Percentiles rank a stretch among this genome's conserved stretches.
Conservation (phyloP, 495 filamentous ascomycete species). For the Astrothelium subdiscretum region DNA sequence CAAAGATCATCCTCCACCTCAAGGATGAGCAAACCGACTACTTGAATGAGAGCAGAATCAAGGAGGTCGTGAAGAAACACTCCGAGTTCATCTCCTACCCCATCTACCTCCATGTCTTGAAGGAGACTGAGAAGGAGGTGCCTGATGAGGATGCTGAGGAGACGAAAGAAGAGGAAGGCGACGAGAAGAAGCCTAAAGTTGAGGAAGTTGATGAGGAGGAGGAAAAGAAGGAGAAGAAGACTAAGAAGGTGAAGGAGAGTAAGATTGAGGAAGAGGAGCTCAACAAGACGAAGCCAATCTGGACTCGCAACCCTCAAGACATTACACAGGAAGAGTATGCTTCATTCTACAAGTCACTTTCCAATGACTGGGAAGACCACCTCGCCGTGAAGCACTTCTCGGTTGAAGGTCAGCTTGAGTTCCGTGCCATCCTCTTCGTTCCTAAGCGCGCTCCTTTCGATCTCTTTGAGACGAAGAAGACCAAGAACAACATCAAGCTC, state of each 20-base stretch:
- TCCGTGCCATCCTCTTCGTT: conserved; percentile 98
- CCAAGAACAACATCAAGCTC: conserved; percentile 99
- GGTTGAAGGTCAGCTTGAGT: conserved; percentile 99
- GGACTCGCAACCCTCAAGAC: conserved; percentile 94
- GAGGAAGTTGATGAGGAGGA: conserved; percentile 76
- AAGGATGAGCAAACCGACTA: conserved; percentile 99
- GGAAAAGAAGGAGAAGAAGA: conserved; percentile 80
- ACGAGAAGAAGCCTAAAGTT: conserved; percentile 73
- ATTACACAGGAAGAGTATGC: conserved; percentile 96
- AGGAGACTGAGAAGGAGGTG: conserved; percentile 98
- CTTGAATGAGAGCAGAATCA: conserved; percentile 97
- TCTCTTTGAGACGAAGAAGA: conserved; percentile 99
- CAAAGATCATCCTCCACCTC: conserved; percentile 94
- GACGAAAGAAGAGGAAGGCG: conserved; percentile 44
- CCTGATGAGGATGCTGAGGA: conserved; percentile 92
- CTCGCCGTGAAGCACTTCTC: conserved; percentile 99
- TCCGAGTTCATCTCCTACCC: conserved; percentile 99
- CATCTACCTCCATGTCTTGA: conserved; percentile 97
- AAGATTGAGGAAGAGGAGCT: conserved; percentile 98
- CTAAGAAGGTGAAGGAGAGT: conserved; percentile 98
- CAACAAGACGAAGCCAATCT: conserved; percentile 99
- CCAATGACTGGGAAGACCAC: conserved; percentile 99
- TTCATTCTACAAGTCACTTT: conserved; percentile 98
- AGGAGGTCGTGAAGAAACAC: conserved; percentile 99
- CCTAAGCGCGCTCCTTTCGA: conserved; percentile 99